phyloP scores from a whole-genome alignment of 768 basidiomycete species.

The Rhizopogon rudus region DNA sequence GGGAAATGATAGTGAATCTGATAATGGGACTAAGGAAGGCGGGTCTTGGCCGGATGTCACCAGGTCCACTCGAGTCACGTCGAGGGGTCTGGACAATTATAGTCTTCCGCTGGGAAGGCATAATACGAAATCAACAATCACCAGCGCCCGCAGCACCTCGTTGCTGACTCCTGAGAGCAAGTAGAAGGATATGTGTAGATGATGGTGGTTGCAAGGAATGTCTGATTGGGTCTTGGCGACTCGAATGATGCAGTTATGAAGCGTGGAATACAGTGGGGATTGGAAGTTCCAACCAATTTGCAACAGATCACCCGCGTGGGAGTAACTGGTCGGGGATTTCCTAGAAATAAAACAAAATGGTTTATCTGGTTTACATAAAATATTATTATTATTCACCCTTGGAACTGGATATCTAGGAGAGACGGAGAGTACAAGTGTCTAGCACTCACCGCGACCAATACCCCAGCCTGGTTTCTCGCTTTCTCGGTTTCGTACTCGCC shows the following conservation, averaged over 20 bases:
- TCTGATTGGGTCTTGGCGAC: background rate
- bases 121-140: background rate
- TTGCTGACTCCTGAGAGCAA: background rate
- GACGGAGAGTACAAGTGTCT: background rate
- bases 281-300: too few relatives aligned
- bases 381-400: background rate
- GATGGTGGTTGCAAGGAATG: background rate
- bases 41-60: background rate
- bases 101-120: too few relatives aligned
- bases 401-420: background rate
- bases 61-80: background rate
- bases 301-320: too few relatives aligned
- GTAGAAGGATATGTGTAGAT: background rate
- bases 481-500: background rate
- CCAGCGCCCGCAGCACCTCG: too few relatives aligned
- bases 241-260: too few relatives aligned
- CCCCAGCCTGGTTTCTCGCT: background rate
- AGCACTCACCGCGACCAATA: background rate
- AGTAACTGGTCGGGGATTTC: background rate
- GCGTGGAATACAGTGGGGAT: too few relatives aligned
- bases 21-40: background rate
- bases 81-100: background rate
- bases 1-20: background rate
- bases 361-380: conserved; percentile 4
- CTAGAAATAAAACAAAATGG: background rate